These are phyloP conservation scores for Vaccinium vitisidaea DNA, from an alignment of 148 eudicot genomes.

Conservation along the genomic window DNA sequence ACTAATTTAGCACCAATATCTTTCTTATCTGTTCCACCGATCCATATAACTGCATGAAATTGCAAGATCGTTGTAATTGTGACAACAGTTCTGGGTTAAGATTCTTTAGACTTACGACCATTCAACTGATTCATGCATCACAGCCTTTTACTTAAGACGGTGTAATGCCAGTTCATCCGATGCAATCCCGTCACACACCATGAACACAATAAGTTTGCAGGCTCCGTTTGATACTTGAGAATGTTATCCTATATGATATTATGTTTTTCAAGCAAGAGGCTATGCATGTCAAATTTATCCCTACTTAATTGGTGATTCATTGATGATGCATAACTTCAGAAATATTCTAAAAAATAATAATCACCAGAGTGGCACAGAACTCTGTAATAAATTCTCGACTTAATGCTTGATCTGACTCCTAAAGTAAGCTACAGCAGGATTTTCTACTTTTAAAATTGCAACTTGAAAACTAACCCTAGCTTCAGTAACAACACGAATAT, in stretches of 20 bases:
- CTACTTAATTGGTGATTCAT: neutral
- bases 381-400: neutral
- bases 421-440: neutral
- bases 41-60: neutral
- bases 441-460: neutral
- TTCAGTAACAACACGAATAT: neutral
- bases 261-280: neutral
- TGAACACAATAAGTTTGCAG: neutral
- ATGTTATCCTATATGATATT: neutral
- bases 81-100: neutral
- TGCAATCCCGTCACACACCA: neutral
- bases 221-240: neutral
- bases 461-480: neutral
- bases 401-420: neutral
- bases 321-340: neutral
- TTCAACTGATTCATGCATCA: neutral
- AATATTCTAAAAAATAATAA: neutral
- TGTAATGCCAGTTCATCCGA: neutral
- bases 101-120: neutral
- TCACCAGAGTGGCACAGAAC: neutral
- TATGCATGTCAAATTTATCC: neutral
- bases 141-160: neutral
- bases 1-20: neutral
- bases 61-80: neutral
- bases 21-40: neutral